Base-by-base conservation (phyloP, 768 basidiomycete species). In the Multifurca ochricompacta region DNA sequence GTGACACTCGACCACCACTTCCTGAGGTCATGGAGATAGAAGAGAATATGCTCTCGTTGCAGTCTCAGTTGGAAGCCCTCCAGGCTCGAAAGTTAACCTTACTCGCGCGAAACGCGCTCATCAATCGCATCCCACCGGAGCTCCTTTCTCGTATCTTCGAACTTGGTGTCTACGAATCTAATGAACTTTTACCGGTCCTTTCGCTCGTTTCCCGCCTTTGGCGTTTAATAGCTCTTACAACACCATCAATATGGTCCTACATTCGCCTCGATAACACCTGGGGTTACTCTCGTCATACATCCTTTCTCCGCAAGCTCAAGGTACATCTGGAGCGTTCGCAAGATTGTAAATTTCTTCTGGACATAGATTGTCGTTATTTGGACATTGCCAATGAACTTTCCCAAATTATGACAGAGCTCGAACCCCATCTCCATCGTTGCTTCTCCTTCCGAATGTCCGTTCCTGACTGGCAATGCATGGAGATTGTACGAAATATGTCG, bases 131-230 rank as follows among this genome's bases (percentile, higher is more conserved):
- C 13, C 66, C 67, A 1, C 57, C 66, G 6, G 67, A 68, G 45
- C 56, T 68, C 31, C 62, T 68, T 18, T 62, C 64, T 34, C 64
- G 66, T 21, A 60, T 68, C 7, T 66, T 68, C 55, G 67, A 67
- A 51, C 59, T 67, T 18, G 67, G 64, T 11, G 62, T 65, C 3
- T 54, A 67, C 51, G 64, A 67, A 30, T 32, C 53, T 41, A 41
- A 61, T 18, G 58, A 64, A 2, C 59, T 67, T 35, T 46, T 65
- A 8, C 56, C 55, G 3, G 45, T 27, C 8, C 36, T 68, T 18
- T 65, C 61, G 19, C 61, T 65, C n/a, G 66, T 68, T 9, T 69
- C 63, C 18, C 61, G 41, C 8, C 60, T 56, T 23, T 69, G 68
- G 68, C 46, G 65, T 18, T 43, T 59, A 34, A 46, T 67, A 31